Evolutionary conservation across 805 yeast species (phyloP).

Genomic region (Myxozyma mucilagina): DNA sequence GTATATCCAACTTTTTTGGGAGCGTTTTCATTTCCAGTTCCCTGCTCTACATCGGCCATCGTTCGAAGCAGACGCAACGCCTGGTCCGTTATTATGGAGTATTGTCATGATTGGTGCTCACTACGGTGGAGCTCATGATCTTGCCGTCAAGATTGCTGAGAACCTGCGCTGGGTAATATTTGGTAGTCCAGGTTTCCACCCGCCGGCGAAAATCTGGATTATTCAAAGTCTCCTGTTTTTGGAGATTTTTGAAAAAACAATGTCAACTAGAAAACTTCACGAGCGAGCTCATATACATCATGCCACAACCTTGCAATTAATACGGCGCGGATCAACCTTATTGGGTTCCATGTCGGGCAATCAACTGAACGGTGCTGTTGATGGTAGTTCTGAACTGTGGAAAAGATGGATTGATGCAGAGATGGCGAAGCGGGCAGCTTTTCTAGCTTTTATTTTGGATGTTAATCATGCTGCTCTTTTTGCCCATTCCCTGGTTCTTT

Average conservation of each 20-base stretch:
- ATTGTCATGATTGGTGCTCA: slow-evolving; percentile 61
- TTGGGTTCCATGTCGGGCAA: slow-evolving; percentile 4
- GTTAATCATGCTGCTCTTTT: slow-evolving; percentile 75
- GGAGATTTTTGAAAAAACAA: slow-evolving; percentile 77
- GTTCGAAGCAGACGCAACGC: slow-evolving; percentile 50
- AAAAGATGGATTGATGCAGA: slow-evolving; percentile 78
- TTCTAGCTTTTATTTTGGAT: slow-evolving; percentile 80
- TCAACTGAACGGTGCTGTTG: neutral
- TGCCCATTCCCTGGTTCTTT: slow-evolving; percentile 64
- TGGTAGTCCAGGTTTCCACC: slow-evolving; percentile 66
- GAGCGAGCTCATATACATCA: slow-evolving; percentile 85
- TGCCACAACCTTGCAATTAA: slow-evolving; percentile 71
- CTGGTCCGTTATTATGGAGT: slow-evolving; percentile 53
- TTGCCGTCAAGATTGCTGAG: slow-evolving; percentile 49
- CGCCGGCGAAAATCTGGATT: slow-evolving; percentile 77
- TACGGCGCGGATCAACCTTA: slow-evolving; percentile 50
- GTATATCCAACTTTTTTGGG: slow-evolving; percentile 51
- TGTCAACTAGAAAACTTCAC: slow-evolving; percentile 66
- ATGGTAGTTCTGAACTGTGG: slow-evolving; percentile 46
- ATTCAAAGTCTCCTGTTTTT: slow-evolving; percentile 69
- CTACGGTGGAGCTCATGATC: slow-evolving; percentile 45
- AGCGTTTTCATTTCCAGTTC: slow-evolving; percentile 58
- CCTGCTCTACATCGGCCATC: slow-evolving; percentile 62
- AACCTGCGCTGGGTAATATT: slow-evolving; percentile 72
- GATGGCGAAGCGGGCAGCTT: slow-evolving; percentile 72